These are phyloP conservation scores for Garcileccinum viscosum DNA, from an alignment of 1,284 basidiomycete genomes.

Conservation along the genomic window DNA sequence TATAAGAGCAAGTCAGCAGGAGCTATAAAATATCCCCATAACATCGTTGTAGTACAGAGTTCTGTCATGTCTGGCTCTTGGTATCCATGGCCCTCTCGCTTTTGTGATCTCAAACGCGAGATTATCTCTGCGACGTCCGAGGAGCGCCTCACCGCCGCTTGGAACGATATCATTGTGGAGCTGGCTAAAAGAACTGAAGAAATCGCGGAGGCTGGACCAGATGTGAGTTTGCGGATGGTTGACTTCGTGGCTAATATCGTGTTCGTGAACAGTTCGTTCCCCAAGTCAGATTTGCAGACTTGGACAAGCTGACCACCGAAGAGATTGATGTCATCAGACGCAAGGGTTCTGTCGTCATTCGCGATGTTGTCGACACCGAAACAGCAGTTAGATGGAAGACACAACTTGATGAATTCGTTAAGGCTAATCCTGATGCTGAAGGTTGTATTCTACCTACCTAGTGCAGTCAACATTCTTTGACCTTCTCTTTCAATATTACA, in stretches of 20 bases:
- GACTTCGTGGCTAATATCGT: neutral
- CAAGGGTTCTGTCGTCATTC: conserved; percentile 67
- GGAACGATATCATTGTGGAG: conserved; percentile 62
- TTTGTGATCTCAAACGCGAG: conserved; percentile 60
- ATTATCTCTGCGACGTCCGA: conserved; percentile 58
- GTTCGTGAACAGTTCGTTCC: conserved; percentile 51
- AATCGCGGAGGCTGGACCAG: conserved; percentile 53
- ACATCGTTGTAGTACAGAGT: neutral
- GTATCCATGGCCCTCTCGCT: conserved; percentile 46
- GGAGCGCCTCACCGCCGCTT: conserved; percentile 54
- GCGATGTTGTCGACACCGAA: conserved; percentile 60
- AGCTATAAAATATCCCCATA: neutral
- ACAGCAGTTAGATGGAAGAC: conserved; percentile 64
- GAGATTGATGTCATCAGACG: conserved; percentile 58
- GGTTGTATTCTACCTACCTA: conserved; percentile 39
- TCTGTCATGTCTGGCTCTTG: conserved; percentile 18
- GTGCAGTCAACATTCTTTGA: neutral
- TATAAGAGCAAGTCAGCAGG: conserved; percentile 21
- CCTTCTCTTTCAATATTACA: neutral
- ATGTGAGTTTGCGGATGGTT: conserved; percentile 44
- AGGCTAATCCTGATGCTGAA: conserved; percentile 59
- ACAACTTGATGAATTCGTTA: conserved; percentile 61
- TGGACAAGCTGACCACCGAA: conserved; percentile 52
- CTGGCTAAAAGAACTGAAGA: conserved; percentile 51
- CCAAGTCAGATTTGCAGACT: conserved; percentile 39